phyloP scores from a whole-genome alignment of 1,284 basidiomycete species.

The Cerioporus squamosus region DNA sequence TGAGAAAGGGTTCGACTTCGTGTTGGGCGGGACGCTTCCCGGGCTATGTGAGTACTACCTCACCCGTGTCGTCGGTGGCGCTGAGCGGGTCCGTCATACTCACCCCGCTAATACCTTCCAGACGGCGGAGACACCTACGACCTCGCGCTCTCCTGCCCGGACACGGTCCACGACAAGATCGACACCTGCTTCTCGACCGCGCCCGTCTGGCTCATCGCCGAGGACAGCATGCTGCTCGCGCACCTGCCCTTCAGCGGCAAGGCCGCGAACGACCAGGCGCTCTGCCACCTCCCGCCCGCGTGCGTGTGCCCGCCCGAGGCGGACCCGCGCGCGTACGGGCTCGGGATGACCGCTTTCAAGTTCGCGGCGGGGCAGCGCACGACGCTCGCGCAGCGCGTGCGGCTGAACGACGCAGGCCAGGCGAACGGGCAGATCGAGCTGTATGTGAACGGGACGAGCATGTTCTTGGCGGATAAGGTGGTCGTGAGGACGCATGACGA shows the following conservation, averaged over 20 bases:
- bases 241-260: no score
- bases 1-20: conserved; percentile 49
- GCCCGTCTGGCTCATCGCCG: no score
- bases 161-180: conserved; percentile 55
- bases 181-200: no score
- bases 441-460: conserved; percentile 60
- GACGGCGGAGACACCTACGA: conserved; percentile 54
- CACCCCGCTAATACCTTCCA: no score
- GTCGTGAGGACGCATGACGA: conserved; percentile 47
- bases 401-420: conserved; percentile 57
- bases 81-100: no score
- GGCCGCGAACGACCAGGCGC: no score
- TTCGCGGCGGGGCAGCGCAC: conserved; percentile 68
- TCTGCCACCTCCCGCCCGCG: no score
- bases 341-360: conserved; percentile 65
- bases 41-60: conserved; percentile 33
- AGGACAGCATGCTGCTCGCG: no score
- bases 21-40: conserved; percentile 34
- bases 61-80: no score
- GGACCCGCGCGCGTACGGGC: no score
- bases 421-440: conserved; percentile 62
- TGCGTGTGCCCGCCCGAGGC: no score
- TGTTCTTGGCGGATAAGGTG: conserved; percentile 54
- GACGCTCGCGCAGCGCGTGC: conserved; percentile 60
- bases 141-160: conserved; percentile 50